Conservation (phyloP, 1,139 yeast species). For the Kluyveromyces marxianus region DNA sequence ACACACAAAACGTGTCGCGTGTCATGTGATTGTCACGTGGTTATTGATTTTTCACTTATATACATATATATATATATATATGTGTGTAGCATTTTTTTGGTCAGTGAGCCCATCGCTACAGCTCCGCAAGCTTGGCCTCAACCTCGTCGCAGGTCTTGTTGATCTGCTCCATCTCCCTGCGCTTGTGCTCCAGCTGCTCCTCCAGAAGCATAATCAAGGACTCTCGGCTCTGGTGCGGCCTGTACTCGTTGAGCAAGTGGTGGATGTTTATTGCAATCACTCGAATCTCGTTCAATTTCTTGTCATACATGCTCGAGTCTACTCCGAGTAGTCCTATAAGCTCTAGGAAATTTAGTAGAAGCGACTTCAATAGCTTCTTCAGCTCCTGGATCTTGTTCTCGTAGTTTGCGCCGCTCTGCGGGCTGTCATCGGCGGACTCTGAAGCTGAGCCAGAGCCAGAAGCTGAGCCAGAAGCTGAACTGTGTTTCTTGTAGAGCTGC, state of each 20-base stretch:
- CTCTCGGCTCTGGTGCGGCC: constrained; percentile 87
- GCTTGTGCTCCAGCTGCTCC: constrained; percentile 51
- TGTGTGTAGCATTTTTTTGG: too few species aligned
- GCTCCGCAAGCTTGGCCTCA: constrained; percentile 33
- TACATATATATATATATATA: too few species aligned
- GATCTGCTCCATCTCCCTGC: constrained; percentile 45
- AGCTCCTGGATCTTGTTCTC: constrained; percentile 56
- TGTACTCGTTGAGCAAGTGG: constrained; percentile 72
- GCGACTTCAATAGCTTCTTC: constrained; percentile 60
- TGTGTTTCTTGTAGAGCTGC: constrained; percentile 44
- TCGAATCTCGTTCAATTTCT: constrained; percentile 63
- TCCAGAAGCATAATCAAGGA: constrained; percentile 64
- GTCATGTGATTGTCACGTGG: too few species aligned
- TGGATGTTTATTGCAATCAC: constrained; percentile 75
- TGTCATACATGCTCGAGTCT: constrained; percentile 58
- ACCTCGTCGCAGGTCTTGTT: constrained; percentile 42
- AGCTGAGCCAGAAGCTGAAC: neutral
- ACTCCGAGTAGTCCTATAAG: constrained; percentile 64
- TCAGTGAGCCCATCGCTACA: constrained; percentile 13
- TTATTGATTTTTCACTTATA: too few species aligned
- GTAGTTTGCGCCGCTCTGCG: constrained; percentile 30
- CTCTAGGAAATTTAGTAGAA: constrained; percentile 65
- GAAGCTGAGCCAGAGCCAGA: constrained; percentile 6
- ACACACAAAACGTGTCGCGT: too few species aligned
- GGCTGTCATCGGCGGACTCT: constrained; percentile 6